Conservation (phyloP, 2,329 filamentous ascomycete species). For the Ascochyta lentis region DNA sequence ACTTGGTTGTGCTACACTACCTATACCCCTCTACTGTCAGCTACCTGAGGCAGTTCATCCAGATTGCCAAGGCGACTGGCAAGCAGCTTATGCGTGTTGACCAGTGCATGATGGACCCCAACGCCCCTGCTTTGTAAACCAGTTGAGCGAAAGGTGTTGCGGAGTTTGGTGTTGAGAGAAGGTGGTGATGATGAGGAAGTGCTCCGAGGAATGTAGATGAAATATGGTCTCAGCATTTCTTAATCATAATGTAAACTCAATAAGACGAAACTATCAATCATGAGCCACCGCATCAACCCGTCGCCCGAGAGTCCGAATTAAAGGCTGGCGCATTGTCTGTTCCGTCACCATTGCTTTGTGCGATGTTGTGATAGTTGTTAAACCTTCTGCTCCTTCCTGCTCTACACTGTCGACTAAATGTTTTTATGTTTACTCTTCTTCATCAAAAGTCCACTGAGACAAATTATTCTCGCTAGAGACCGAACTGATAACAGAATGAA, state of each 20-base stretch:
- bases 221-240: not conserved
- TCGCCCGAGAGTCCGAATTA: not conserved
- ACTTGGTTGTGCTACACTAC: slow-evolving; percentile 73
- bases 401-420: too few relatives aligned
- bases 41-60: slow-evolving; percentile 70
- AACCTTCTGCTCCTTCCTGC: too few relatives aligned
- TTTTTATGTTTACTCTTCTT: too few relatives aligned
- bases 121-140: slow-evolving; percentile 53
- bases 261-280: not conserved
- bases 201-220: not conserved
- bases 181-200: not conserved
- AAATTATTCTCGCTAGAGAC: too few relatives aligned
- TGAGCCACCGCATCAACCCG: not conserved
- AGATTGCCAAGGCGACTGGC: slow-evolving; percentile 67
- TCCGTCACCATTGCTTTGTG: not conserved
- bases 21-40: slow-evolving; percentile 68
- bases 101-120: slow-evolving; percentile 69
- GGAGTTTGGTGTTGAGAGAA: slow-evolving; percentile 3
- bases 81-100: slow-evolving; percentile 72
- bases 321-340: not conserved
- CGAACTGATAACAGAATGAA: too few relatives aligned
- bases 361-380: not conserved
- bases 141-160: not conserved
- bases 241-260: slow-evolving; percentile 3
- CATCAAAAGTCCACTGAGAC: too few relatives aligned